Evolutionary conservation across 1,284 basidiomycete genomes (phyloP), one percentile per base, ranked within the genome.

Genomic region (Trametes versicolor): DNA sequence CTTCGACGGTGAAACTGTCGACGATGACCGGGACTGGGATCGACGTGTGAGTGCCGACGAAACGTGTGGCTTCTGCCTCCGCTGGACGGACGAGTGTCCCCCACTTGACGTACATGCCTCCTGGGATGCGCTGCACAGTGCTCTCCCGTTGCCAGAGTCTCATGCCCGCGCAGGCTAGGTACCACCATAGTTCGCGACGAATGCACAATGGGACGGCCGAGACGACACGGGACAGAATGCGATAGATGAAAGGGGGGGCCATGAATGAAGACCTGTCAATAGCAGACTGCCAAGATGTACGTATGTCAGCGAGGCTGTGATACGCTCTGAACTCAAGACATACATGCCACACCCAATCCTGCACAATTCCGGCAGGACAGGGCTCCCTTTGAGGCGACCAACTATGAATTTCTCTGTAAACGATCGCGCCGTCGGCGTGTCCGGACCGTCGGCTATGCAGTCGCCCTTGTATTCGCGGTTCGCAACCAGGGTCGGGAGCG

Each of bases 21-120:
- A 67, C 13, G 56, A 67, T 54, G 34, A 61, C 10, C 0, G 65
- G 65, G 21, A 67, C 49, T 6, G 62, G 62, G 0, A 62, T 17
- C 10, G 49, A 13, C 2, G 59, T 64, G 32, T 25, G 62, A 1
- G 29, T 19, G 19, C 32, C 55, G 15, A 67, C 43, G 45, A 61
- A 64, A 19, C 39, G 62, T 29, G 53, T 57, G 7, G 66, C 56
- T 4, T 59, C n/a, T 19, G 54, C 66, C 23, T 67, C 62, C 6
- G 34, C 36, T n/a, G 51, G 58, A 10, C 61, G 61, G 2, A 45
- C 39, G 15, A 56, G n/a, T 9, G 0, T 8, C 23, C 57, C 39
- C 23, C 12, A n/a, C 29, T 66, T 66, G 39, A 66, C 34, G 15
- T 63, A 66, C 58, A 66, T 60, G 36, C 61, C 61, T 4, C 65